phyloP scores from a whole-genome alignment of 345 rosid genomes.

The Aegle marmelos region DNA sequence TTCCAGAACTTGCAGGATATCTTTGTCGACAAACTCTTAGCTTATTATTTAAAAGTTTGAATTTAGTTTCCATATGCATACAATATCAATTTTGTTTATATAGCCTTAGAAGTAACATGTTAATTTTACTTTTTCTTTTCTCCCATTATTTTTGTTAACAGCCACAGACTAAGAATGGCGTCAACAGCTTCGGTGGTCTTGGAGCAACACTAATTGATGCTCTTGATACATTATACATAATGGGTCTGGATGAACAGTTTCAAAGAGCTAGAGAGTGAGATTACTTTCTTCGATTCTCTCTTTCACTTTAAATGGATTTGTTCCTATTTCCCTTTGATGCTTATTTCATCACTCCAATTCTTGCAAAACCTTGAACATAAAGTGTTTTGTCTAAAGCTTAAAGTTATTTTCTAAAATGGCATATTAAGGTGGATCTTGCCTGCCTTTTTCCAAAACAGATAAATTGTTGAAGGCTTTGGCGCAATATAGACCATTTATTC shows the following conservation, averaged over 20 bases:
- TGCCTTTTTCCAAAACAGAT: neutral
- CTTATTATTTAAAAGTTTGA: neutral
- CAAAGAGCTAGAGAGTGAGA: conserved; percentile 93
- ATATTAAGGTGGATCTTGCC: neutral
- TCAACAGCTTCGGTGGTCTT: conserved; percentile 95
- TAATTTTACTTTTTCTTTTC: neutral
- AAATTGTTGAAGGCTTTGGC: neutral
- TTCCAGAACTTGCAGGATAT: neutral
- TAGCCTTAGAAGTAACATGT: neutral
- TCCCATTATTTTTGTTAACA: conserved; percentile 21
- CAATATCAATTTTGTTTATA: conserved; percentile 1
- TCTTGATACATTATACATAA: conserved; percentile 86
- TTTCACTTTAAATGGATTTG: neutral
- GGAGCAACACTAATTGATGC: conserved; percentile 90
- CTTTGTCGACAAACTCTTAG: neutral
- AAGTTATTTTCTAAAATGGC: neutral
- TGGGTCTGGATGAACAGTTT: conserved; percentile 89
- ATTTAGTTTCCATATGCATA: neutral
- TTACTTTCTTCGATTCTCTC: neutral
- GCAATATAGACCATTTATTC: neutral
- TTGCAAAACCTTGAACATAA: neutral
- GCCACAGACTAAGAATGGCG: conserved; percentile 88
- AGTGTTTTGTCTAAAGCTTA: neutral
- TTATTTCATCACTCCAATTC: neutral
- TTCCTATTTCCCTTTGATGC: neutral